Percentiles rank a stretch among this genome's conserved stretches.
These are phyloP conservation scores for Salvia rosmarinus DNA, from an alignment of 257 asterid species.

Conservation along the genomic window DNA sequence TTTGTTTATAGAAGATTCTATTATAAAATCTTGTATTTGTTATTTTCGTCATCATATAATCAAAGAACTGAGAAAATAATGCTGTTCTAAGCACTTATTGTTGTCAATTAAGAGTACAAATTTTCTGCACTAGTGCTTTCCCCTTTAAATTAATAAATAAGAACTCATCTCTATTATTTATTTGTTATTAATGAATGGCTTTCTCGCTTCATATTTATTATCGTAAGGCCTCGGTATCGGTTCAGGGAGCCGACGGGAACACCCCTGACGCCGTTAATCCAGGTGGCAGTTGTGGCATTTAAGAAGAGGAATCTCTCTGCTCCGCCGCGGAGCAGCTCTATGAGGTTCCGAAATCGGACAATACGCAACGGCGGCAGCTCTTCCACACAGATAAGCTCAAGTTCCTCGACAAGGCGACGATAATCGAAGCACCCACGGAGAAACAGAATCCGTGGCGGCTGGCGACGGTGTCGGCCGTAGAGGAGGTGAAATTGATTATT, in stretches of 20 bases:
- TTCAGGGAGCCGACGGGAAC: conserved; percentile 65
- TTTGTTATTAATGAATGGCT: too few species aligned
- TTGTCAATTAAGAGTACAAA: too few species aligned
- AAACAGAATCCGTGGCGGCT: conserved; percentile 62
- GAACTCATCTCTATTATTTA: too few species aligned
- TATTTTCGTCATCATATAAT: too few species aligned
- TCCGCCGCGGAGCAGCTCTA: conserved; percentile 56
- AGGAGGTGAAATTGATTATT: conserved; percentile 71
- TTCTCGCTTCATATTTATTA: conserved; percentile 45
- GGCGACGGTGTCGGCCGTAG: conserved; percentile 73
- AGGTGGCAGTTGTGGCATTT: conserved; percentile 70
- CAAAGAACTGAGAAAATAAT: too few species aligned
- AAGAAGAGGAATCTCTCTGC: conserved; percentile 54
- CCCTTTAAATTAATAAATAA: too few species aligned
- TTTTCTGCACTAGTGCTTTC: too few species aligned
- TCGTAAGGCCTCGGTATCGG: conserved; percentile 70
- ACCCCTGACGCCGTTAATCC: conserved; percentile 71
- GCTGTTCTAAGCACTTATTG: too few species aligned
- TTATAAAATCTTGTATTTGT: too few species aligned
- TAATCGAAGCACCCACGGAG: conserved; percentile 33
- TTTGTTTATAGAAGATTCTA: too few species aligned
- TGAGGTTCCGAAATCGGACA: conserved; percentile 59
- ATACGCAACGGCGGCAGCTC: conserved; percentile 54
- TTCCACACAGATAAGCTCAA: conserved; percentile 65
- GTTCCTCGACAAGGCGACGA: conserved; percentile 91